Evolutionary conservation across 106 monocot species (phyloP), one percentile per base, ranked within the genome.

Genomic region (Dendrobium nobile): DNA sequence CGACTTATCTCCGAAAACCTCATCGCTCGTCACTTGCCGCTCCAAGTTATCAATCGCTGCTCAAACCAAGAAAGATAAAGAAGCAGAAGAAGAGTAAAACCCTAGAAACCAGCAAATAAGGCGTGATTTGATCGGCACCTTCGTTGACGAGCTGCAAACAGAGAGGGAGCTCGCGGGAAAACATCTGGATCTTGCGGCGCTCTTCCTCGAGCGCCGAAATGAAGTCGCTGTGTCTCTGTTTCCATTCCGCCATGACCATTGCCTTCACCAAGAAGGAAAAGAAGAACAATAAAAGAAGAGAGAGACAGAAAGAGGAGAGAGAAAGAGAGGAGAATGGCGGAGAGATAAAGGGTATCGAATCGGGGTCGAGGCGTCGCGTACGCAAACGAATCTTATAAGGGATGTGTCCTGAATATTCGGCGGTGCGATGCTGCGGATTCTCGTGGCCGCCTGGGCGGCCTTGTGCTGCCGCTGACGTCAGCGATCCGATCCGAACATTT

Each of bases 131-230:
- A 73, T 8, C 37, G 8, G 19, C 82, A 92, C 92, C 86, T 77
- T 89, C 82, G 22, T 77, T 85, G 40, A 92, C 87, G 77, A 90
- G 87, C 27, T 84, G 82, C 26, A 92, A 79, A 67, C 84, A 86
- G 33, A 95, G 85, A 41, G 92, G 92, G 2, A 92, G 81, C 75
- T 92, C 92, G 5, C 85, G 77, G 67, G 84, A 87, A 78, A 95
- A 95, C 58, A 95, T 89, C 75, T 87, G 75, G 67, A 95, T 91
- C 87, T 95, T 95, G 67, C 82, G 78, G 37, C 85, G 87, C 82
- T 95, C 95, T 68, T 92, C 90, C 44, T 95, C 90, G 28, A 95
- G 87, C 37, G 83, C 86, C 18, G 76, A 42, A 27, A 92, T 51
- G 64, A 87, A 92, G 20, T 89, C 92, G 13, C 73, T 22, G 40